Evolutionary conservation across 2,329 filamentous ascomycete genomes (phyloP), one percentile per base, ranked within the genome.

Genomic region (Clarireedia hainanense): DNA sequence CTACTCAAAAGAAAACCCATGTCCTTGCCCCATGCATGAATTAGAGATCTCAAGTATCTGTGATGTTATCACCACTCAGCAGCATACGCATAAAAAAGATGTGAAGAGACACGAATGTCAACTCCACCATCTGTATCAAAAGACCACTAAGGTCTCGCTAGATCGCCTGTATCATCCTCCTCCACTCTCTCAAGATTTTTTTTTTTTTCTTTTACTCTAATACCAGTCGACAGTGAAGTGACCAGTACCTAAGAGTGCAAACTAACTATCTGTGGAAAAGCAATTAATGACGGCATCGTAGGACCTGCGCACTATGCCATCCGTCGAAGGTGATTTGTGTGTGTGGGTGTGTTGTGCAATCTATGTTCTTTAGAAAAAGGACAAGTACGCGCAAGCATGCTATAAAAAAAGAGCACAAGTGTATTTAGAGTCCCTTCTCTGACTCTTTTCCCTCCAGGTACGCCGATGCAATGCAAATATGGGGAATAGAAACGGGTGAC

Each of bases 201-300:
- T n/a, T n/a, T 43, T 48, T 36, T 49, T 49, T 49, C 12, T 49
- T 36, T 23, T 17, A 10, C 17, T 23, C 17, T 20, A 17, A 17
- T 23, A 23, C 36, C 23, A 23, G 23, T 37, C 47, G 17, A 34
- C 15, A 26, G 7, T 15, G 6, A 36, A 26, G n/a, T 27, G 27
- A 49, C 23, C n/a, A 49, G 17, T 12, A 36, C 47, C 6, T 5
- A 37, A 48, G 47, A 49, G 47, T 9, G 40, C 10, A 43, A 34
- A 49, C n/a, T 49, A 49, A 49, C 47, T 49, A 50, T 59, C 43
- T 47, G 39, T 42, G 39, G 45, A 61, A 59, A 63, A 60, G 56
- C 61, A 66, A 71, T 74, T 74, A 73, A 49, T 63, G 69, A 72
- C 70, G 70, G 69, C 71, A 71, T 68, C 64, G 67, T 69, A 67